Base-by-base conservation (phyloP, 192 early-diverging fungal genomes). In the Coemansia sp. region DNA sequence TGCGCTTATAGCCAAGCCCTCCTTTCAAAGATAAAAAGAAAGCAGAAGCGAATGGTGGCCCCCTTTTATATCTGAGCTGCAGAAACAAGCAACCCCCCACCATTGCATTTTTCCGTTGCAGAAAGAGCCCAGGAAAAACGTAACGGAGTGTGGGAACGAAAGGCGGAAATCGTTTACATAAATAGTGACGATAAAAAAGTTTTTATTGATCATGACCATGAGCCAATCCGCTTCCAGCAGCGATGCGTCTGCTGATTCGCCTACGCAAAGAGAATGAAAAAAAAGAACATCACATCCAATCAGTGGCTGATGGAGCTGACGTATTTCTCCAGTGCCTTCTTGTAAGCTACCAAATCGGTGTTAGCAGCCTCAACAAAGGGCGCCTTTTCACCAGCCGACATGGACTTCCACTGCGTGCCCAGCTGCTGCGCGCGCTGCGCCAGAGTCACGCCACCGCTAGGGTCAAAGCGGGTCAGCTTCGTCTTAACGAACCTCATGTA, bases 331-430 rank as follows among this genome's bases (percentile, higher is more conserved):
- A 63, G 4, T 12, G 75, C 77, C 12, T 70, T 35, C 48, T 64
- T 33, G 48, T 71, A 79, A 40, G 63, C 45, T 13, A 30, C 61
- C 4, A 18, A 16, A 18, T 71, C 66, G 7, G 40, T 64, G 30
- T 57, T 26, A 26, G 59, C 66, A 1, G 45, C 45, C 37, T 65
- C 26, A 1, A 39, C 51, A 56, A 55, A 84, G 20, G 77, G 73
- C 12, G 60, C 66, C 63, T 71, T 73, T 34, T 76, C 68, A 4
- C 43, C 58, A 0, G 67, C 71, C 8, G 62, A 34, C 74, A 84
- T n/a, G 18, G 30, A 6, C 40, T 61, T 72, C 82, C 82, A 84
- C 61, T 74, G 28, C 20, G 30, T 61, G 4, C 58, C 66, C 37
- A 34, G 45, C 15, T 6, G 29, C 59, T 42, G 30, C 25, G 58